phyloP scores from a whole-genome alignment of 1,284 basidiomycete genomes.

The Trametes pubescens region DNA sequence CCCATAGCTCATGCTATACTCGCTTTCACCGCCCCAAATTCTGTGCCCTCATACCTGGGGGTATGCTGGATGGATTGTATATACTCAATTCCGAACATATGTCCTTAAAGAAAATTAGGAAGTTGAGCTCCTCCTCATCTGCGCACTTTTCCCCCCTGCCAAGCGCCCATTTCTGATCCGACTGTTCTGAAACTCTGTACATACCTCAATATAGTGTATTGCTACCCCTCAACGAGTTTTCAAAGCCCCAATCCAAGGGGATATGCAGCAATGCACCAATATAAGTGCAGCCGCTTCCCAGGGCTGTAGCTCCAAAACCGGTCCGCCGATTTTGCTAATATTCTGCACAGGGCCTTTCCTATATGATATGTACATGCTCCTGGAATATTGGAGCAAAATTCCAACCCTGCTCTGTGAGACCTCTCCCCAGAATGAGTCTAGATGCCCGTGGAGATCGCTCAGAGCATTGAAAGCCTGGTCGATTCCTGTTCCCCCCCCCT shows the following conservation, averaged over 20 bases:
- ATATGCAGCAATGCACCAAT: background rate
- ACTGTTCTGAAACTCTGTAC: background rate
- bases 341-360: background rate
- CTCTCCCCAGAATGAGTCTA: background rate
- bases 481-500: too few species aligned
- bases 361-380: too few species aligned
- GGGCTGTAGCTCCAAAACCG: slow-evolving; percentile 1
- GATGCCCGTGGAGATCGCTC: too few species aligned
- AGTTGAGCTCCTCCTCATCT: slow-evolving; percentile 1
- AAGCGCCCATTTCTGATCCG: background rate
- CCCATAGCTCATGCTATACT: slow-evolving; percentile 1
- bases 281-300: background rate
- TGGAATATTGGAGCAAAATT: too few species aligned
- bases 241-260: background rate
- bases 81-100: background rate
- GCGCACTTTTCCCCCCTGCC: slow-evolving; percentile 2
- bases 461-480: too few species aligned
- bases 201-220: background rate
- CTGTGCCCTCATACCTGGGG: background rate
- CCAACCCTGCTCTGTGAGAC: too few species aligned
- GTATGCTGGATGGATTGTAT: background rate
- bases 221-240: background rate
- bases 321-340: background rate
- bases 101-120: background rate
- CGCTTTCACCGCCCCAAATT: background rate